Percentiles rank a stretch among this genome's conserved stretches.
Evolutionary conservation across 2,329 filamentous ascomycete genomes (phyloP).

Genomic region (Zasmidium citrigriseum): DNA sequence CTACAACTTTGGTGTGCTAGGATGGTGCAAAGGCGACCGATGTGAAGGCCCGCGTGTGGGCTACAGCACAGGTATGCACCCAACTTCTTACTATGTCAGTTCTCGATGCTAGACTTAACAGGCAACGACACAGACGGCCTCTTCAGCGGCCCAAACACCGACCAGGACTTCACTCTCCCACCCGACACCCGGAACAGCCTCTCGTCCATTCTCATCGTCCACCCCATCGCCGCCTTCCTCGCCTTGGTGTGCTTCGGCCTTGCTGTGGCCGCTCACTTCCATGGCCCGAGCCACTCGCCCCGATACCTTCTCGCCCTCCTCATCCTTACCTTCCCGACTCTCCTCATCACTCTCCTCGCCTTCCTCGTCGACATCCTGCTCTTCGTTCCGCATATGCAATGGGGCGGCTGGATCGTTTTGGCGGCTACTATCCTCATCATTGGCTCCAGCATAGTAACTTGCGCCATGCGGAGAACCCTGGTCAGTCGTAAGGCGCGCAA

Average conservation of each 20-base stretch:
- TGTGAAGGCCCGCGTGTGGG: slow-evolving; percentile 80
- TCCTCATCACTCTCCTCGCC: slow-evolving; percentile 79
- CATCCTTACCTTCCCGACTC: slow-evolving; percentile 81
- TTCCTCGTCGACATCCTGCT: slow-evolving; percentile 93
- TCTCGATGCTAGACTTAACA: slow-evolving; percentile 9
- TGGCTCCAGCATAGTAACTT: slow-evolving; percentile 80
- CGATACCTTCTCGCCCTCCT: slow-evolving; percentile 83
- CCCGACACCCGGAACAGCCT: slow-evolving; percentile 68
- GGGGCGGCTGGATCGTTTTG: slow-evolving; percentile 92
- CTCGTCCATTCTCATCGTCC: slow-evolving; percentile 87
- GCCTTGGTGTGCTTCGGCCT: slow-evolving; percentile 83
- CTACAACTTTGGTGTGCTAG: slow-evolving; percentile 88
- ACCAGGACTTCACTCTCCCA: slow-evolving; percentile 60
- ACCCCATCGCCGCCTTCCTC: slow-evolving; percentile 85
- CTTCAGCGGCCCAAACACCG: slow-evolving; percentile 44
- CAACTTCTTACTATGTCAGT: neutral
- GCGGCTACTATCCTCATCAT: slow-evolving; percentile 84
- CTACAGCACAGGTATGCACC: slow-evolving; percentile 73
- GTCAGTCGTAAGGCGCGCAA: slow-evolving; percentile 91
- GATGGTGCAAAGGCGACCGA: slow-evolving; percentile 68
- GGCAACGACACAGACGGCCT: slow-evolving; percentile 45
- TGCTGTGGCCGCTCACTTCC: slow-evolving; percentile 79
- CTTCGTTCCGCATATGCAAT: slow-evolving; percentile 90
- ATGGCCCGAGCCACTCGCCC: slow-evolving; percentile 83
- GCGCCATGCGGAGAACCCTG: slow-evolving; percentile 89